Percentiles rank a stretch among this genome's conserved stretches.
These are phyloP conservation scores for Candida palmyrensis DNA, from an alignment of 805 yeast genomes.

Conservation along the genomic window DNA sequence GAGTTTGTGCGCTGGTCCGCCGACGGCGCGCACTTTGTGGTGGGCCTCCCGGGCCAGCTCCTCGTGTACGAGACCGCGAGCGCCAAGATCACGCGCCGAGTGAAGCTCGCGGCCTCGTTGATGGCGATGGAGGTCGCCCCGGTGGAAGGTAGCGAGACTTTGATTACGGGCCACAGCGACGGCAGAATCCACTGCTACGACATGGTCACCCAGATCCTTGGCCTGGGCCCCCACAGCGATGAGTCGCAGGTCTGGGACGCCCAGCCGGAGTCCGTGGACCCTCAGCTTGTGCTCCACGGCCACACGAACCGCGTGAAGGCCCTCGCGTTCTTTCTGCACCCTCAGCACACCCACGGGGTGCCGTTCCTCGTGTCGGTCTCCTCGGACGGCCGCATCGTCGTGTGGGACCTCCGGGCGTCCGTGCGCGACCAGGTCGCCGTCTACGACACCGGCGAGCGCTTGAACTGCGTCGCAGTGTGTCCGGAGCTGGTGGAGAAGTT, in stretches of 20 bases:
- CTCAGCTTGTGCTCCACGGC: slow-evolving; percentile 63
- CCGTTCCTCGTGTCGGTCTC: slow-evolving; percentile 73
- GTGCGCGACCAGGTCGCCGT: slow-evolving; percentile 79
- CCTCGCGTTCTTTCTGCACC: slow-evolving; percentile 46
- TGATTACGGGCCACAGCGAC: slow-evolving; percentile 64
- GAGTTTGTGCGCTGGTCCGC: slow-evolving; percentile 64
- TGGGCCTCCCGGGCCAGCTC: slow-evolving; percentile 65
- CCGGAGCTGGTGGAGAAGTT: slow-evolving; percentile 75
- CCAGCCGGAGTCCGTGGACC: slow-evolving; percentile 23
- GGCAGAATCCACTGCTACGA: slow-evolving; percentile 64
- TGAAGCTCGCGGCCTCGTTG: slow-evolving; percentile 50
- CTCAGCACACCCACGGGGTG: slow-evolving; percentile 23
- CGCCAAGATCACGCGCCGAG: slow-evolving; percentile 52
- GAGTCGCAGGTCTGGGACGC: slow-evolving; percentile 23
- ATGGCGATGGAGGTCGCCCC: slow-evolving; percentile 59
- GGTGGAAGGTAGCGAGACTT: slow-evolving; percentile 46
- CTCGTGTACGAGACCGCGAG: slow-evolving; percentile 59
- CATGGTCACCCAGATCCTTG: slow-evolving; percentile 23
- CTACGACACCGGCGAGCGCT: slow-evolving; percentile 84
- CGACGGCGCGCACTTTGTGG: slow-evolving; percentile 66
- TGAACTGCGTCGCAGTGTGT: slow-evolving; percentile 76
- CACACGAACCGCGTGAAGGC: slow-evolving; percentile 86
- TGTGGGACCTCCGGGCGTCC: slow-evolving; percentile 64
- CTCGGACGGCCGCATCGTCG: slow-evolving; percentile 89
- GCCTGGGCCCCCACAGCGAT: slow-evolving; percentile 8